Conservation (phyloP, 1,284 basidiomycete genomes). For the Earliella scabrosa region DNA sequence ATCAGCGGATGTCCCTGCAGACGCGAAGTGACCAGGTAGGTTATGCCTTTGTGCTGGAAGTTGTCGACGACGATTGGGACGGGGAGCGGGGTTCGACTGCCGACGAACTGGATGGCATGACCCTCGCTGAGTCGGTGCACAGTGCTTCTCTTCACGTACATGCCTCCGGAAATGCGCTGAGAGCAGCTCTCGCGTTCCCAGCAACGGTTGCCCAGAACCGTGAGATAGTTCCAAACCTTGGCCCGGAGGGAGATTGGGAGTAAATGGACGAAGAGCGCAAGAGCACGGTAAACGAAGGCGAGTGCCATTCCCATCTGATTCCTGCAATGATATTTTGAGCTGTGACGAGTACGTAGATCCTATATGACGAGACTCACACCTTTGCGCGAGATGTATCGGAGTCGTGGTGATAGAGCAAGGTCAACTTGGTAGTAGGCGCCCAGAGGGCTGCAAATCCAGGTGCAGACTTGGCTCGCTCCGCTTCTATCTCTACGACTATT, state of each 20-base stretch:
- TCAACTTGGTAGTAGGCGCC: too few species aligned
- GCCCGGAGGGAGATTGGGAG: not conserved
- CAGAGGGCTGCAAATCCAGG: too few species aligned
- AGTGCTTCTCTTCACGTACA: slow-evolving; percentile 7
- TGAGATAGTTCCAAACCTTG: not conserved
- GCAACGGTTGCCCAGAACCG: not conserved
- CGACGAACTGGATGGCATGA: slow-evolving; percentile 8
- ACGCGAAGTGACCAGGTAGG: slow-evolving; percentile 4
- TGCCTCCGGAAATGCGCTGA: slow-evolving; percentile 10
- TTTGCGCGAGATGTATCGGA: too few species aligned
- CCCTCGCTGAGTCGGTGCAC: slow-evolving; percentile 6
- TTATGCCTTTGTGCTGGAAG: not conserved
- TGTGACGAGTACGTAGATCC: too few species aligned
- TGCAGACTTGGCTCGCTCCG: too few species aligned
- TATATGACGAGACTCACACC: too few species aligned
- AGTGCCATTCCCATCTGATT: not conserved
- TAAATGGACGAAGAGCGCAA: not conserved
- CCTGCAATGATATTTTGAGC: too few species aligned
- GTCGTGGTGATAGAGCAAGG: too few species aligned
- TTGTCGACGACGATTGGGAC: slow-evolving; percentile 15
- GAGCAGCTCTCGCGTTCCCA: slow-evolving; percentile 4
- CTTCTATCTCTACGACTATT: too few species aligned
- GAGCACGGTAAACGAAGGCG: not conserved
- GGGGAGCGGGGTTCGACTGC: not conserved
- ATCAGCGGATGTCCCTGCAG: slow-evolving; percentile 1